These are phyloP conservation scores for Puccinia coronata DNA, from an alignment of 1,284 basidiomycete species.

Conservation along the genomic window DNA sequence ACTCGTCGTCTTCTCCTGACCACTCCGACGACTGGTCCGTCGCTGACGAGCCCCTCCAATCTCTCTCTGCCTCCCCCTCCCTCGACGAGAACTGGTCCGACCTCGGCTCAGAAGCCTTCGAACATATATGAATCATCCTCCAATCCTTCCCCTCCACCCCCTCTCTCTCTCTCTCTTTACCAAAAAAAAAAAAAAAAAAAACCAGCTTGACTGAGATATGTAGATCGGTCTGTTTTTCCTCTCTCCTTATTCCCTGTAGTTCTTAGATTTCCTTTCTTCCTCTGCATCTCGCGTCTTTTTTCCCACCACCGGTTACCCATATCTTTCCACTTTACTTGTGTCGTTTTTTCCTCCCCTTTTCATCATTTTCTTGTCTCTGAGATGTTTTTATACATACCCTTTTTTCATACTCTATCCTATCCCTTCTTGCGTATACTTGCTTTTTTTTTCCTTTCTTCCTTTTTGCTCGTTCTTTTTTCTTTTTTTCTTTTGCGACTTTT, in stretches of 20 bases:
- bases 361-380: too few relatives aligned
- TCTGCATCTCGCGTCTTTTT: background rate
- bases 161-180: background rate
- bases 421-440: too few relatives aligned
- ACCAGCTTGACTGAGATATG: too few relatives aligned
- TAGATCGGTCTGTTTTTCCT: too few relatives aligned
- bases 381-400: too few relatives aligned
- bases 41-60: background rate
- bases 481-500: background rate
- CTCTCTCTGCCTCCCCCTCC: background rate
- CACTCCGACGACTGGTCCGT: background rate
- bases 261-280: background rate
- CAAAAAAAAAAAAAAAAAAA: background rate
- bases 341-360: too few relatives aligned
- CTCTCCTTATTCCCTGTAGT: too few relatives aligned
- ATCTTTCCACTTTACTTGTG: too few relatives aligned
- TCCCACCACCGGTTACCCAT: too few relatives aligned
- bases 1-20: background rate
- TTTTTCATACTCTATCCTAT: too few relatives aligned
- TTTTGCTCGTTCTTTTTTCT: background rate
- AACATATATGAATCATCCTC: conserved; percentile 2
- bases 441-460: background rate
- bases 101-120: conserved; percentile 16
- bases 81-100: conserved; percentile 30
- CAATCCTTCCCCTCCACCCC: background rate